Conservation (phyloP, 768 basidiomycete species). For the Tylopilus balloui region DNA sequence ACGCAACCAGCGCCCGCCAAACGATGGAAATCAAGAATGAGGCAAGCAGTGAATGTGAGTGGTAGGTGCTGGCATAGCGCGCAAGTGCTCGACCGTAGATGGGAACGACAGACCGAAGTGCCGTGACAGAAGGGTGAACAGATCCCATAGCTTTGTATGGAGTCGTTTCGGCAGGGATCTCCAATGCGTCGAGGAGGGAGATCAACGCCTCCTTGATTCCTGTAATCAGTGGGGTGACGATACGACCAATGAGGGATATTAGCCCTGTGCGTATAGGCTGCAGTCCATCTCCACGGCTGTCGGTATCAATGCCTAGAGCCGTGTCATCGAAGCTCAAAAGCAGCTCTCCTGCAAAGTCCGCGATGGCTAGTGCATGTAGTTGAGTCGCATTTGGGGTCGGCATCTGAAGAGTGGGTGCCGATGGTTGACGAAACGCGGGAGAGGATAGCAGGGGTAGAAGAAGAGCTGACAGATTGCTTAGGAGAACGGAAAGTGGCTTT, state of each 20-base stretch:
- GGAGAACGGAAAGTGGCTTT: conserved; percentile 69
- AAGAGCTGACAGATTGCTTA: conserved; percentile 64
- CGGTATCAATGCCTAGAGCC: conserved; percentile 55
- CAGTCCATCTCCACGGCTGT: conserved; percentile 63
- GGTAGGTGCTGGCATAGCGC: conserved; percentile 49
- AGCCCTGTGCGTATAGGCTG: conserved; percentile 68
- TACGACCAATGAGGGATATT: conserved; percentile 60
- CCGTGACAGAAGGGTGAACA: conserved; percentile 55
- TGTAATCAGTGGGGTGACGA: conserved; percentile 58
- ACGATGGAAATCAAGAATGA: conserved; percentile 68
- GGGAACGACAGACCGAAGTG: conserved; percentile 57
- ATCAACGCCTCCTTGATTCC: conserved; percentile 59
- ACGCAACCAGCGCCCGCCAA: conserved; percentile 70
- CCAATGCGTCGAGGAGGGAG: conserved; percentile 60
- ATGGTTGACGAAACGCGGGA: conserved; percentile 50
- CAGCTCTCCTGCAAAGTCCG: conserved; percentile 69
- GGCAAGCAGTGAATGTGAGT: conserved; percentile 59
- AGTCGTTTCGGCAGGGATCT: conserved; percentile 36
- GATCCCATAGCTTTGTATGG: conserved; percentile 16
- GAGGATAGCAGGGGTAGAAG: conserved; percentile 66
- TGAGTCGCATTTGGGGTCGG: conserved; percentile 63
- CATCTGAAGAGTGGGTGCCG: conserved; percentile 46
- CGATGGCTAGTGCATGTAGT: conserved; percentile 63
- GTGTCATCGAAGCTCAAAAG: conserved; percentile 67
- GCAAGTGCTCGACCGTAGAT: conserved; percentile 54